Base-by-base conservation (phyloP, 2,329 filamentous ascomycete species). In the Aspergillus terreus region DNA sequence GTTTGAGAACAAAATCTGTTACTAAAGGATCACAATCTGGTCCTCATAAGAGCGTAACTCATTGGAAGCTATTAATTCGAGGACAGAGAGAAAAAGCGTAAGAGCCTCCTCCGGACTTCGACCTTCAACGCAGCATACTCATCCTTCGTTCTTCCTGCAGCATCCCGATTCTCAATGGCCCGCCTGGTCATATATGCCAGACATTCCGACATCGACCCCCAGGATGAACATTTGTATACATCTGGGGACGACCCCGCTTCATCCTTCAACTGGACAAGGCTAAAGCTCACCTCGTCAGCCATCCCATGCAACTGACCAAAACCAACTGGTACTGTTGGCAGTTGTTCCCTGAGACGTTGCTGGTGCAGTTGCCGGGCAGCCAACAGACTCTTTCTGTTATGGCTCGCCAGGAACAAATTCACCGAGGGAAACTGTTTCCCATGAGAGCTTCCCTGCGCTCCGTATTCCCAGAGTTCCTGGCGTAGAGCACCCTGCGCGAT, bases 321-420 rank as follows among this genome's bases (percentile, higher is more conserved):
- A 0, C 73, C 71, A 9, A 83, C 70, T 2, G 77, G 73, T 1
- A 81, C 76, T 4, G 75, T 74, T 2, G 70, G 38, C 54, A 77
- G 54, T 38, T 70, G 64, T 4, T 63, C 64, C 41, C 61, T 58
- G 25, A 70, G 58, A 46, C 82, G 79, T 17, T 71, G 58, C 42
- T 76, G 72, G 47, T 79, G 77, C 9, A 82, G 70, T 6, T 68
- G 62, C 50, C 78, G 76, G 1, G 81, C 81, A 33, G 73, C 73
- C 32, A 72, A 59, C 7, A 95, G 86, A 4, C 87, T 89, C 38
- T 81, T 80, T 45, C 82, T 81, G 66, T 96, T 96, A 74, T 96
- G 92, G 1, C 87, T 88, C 6, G 91, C 92, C 14, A 96, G 78
- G 21, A 95, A 83, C 21, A 95, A 71, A 55, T 79, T 73, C 7